Conservation (phyloP, 306 rosid genomes). For the Pyrus pyrifolia region DNA sequence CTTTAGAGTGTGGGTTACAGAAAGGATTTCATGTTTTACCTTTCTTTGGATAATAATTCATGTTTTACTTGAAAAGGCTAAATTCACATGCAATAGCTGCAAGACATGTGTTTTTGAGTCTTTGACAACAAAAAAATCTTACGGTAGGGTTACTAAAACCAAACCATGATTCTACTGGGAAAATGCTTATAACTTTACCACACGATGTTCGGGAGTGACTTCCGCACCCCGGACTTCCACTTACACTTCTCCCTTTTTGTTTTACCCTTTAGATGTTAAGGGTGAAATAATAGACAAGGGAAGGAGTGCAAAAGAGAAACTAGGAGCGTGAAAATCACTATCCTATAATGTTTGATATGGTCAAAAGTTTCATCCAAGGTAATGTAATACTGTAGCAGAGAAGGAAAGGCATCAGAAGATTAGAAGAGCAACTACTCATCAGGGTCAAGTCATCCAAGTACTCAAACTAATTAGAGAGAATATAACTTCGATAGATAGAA, state of each 20-base stretch:
- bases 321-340: neutral
- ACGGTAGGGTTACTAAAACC: neutral
- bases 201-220: no score
- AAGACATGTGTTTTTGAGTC: neutral
- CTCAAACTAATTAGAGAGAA: no score
- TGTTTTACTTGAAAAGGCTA: neutral
- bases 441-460: no score
- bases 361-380: neutral
- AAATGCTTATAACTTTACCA: neutral
- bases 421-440: no score
- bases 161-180: neutral
- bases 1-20: no score
- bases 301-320: neutral
- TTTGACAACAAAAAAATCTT: neutral
- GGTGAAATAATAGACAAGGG: no score
- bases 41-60: neutral
- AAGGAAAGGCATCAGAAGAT: neutral
- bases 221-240: no score
- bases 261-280: no score
- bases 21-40: neutral
- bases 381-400: neutral
- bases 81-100: neutral
- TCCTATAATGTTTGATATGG: neutral
- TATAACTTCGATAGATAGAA: no score
- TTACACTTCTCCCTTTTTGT: no score